These are phyloP conservation scores for Entophlyctis luteolus DNA, from an alignment of 192 early-diverging fungal genomes.

Conservation along the genomic window DNA sequence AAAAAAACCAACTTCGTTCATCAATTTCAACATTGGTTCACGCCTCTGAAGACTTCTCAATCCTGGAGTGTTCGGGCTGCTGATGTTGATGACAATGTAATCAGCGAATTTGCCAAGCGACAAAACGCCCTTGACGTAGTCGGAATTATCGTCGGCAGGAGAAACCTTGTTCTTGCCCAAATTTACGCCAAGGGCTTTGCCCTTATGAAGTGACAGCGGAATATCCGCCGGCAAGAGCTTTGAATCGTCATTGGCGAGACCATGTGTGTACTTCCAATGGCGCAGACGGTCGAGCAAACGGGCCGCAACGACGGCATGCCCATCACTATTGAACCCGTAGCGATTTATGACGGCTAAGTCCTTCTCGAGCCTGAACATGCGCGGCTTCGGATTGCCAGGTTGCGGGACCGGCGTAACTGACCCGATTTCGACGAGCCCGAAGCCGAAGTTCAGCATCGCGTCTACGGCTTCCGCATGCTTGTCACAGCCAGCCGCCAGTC, in stretches of 20 bases:
- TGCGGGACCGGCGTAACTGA: conserved; percentile 82
- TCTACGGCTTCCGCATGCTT: conserved; percentile 89
- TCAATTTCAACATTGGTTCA: conserved; percentile 65
- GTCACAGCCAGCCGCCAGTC: conserved; percentile 87
- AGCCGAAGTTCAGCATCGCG: conserved; percentile 76
- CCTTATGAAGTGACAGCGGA: conserved; percentile 57
- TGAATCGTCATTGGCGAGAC: background rate
- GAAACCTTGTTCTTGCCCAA: conserved; percentile 85
- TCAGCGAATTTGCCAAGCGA: conserved; percentile 76
- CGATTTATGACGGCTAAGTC: conserved; percentile 81
- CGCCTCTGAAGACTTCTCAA: conserved; percentile 67
- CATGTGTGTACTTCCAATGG: conserved; percentile 29
- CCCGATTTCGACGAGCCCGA: conserved; percentile 87
- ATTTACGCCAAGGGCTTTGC: conserved; percentile 76
- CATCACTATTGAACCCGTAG: conserved; percentile 86
- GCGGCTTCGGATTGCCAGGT: conserved; percentile 78
- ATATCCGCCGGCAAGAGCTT: conserved; percentile 11
- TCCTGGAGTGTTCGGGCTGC: conserved; percentile 84
- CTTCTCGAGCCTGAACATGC: conserved; percentile 75
- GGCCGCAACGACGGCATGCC: conserved; percentile 56
- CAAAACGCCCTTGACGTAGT: conserved; percentile 78
- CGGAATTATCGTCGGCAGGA: conserved; percentile 59
- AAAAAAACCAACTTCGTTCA: conserved; percentile 55
- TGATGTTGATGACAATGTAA: conserved; percentile 86
- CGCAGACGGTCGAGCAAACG: conserved; percentile 72